Base-by-base conservation (phyloP, 768 basidiomycete genomes). In the Termitomyces sp. region DNA sequence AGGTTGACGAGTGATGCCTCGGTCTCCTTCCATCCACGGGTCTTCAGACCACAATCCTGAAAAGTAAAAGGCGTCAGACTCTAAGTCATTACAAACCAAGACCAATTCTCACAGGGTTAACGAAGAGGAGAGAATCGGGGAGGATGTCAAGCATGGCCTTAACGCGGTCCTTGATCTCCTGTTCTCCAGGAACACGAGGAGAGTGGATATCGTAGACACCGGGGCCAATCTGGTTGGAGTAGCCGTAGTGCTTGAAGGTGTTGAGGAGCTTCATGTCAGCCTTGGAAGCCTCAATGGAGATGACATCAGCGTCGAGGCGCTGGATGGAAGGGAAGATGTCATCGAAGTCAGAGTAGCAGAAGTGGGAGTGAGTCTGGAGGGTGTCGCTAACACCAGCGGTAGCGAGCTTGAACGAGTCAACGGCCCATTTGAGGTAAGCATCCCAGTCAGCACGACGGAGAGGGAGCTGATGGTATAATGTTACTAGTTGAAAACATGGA, bases 181-280 rank as follows among this genome's bases (percentile, higher is more conserved):
- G 83, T 68, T 87, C 85, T 61, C 86, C 79, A 48, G 97, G 97
- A 63, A 99, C 92, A 85, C 97, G 95, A 63, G 97, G 97, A 67
- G 95, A 98, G 82, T 98, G 97, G 78, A 99, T 97, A 74, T 98
- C 95, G 72, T 97, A 97, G 71, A 97, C 93, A 83, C 94, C 96
- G 20, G 96, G 96, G 59, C 96, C 95, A 71, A 98, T 98, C 79
- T 93, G 88, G 82, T 95, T 96, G 58, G 92, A 90, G 83, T 98
- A 98, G 47, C 91, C 91, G 75, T 93, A 91, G 60, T 89, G 80
- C 82, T 92, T 88, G 90, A 98, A 99, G 68, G 93, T 95, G 63
- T 86, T 84, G 69, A 99, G 79, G 61, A 99, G 84, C 81, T 98
- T 98, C 88, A 98, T 88, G 83, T 98, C 95, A 68, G 88, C 89